Conservation (phyloP, 202 grass and related monocot species). For the Musa balbisiana region DNA sequence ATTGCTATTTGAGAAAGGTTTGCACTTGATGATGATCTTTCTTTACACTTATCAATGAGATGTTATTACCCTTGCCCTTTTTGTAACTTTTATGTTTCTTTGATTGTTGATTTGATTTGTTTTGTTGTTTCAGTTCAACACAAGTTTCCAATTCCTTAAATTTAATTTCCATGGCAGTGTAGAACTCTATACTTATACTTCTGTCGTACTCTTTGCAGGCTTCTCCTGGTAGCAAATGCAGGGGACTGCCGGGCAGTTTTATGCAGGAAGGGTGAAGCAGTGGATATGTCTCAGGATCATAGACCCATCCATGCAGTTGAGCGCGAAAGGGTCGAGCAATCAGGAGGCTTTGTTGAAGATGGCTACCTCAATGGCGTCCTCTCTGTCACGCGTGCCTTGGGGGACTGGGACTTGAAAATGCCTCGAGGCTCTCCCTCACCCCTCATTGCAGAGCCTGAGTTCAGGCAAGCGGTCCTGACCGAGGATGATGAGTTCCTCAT, state of each 20-base stretch:
- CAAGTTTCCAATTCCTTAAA: too few relatives aligned
- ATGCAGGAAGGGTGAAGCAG: constrained; percentile 52
- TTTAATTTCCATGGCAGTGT: not conserved
- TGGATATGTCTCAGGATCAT: constrained; percentile 78
- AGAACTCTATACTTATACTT: not conserved
- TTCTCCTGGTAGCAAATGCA: constrained; percentile 70
- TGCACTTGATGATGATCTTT: too few relatives aligned
- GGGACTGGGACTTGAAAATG: constrained; percentile 85
- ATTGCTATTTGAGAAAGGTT: too few relatives aligned
- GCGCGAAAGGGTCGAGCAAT: constrained; percentile 36
- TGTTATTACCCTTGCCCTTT: too few relatives aligned
- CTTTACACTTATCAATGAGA: too few relatives aligned
- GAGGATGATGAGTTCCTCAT: constrained; percentile 81
- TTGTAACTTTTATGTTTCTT: not conserved
- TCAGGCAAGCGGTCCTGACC: constrained; percentile 37
- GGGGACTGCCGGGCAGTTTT: constrained; percentile 86
- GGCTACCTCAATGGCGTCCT: constrained; percentile 82
- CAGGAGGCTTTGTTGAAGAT: constrained; percentile 65
- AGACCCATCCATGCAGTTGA: constrained; percentile 49
- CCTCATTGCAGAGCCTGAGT: constrained; percentile 64
- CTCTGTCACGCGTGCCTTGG: constrained; percentile 63
- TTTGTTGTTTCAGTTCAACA: too few relatives aligned
- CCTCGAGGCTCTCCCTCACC: constrained; percentile 39
- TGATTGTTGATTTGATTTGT: too few relatives aligned
- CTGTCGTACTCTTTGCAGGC: constrained; percentile 25